Evolutionary conservation across 176 grass and related monocot species (phyloP).

Genomic region (Guadua angustifolia): DNA sequence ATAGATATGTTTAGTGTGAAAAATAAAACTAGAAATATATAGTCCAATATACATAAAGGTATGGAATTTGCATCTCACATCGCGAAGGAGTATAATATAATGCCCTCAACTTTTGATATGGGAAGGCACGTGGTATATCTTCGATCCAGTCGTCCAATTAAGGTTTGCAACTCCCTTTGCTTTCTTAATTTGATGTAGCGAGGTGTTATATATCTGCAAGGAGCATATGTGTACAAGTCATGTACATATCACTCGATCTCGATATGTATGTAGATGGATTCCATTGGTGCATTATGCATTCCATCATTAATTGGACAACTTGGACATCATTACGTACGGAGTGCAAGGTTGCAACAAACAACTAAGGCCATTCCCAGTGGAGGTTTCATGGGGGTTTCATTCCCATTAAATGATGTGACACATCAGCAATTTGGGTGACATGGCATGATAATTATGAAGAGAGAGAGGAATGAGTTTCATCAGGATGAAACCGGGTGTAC

Average conservation of each 20-base stretch:
- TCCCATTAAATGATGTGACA: too few species aligned
- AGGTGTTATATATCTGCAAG: constrained; percentile 17
- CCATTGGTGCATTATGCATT: not conserved
- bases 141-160: constrained; percentile 10
- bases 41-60: not conserved
- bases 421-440: too few species aligned
- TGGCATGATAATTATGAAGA: too few species aligned
- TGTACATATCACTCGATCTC: not conserved
- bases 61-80: constrained; percentile 21
- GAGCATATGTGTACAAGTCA: not conserved
- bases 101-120: constrained; percentile 36
- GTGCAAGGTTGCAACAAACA: constrained; percentile 18
- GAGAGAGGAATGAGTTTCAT: too few species aligned
- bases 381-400: too few species aligned
- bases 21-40: not conserved
- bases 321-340: not conserved
- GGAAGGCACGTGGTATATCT: constrained; percentile 48
- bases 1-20: not conserved
- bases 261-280: not conserved
- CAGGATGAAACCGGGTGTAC: too few species aligned
- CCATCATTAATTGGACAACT: not conserved
- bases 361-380: too few species aligned
- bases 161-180: constrained; percentile 28
- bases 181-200: constrained; percentile 22
- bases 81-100: not conserved